These are phyloP conservation scores for Macadamia integrifolia DNA, from an alignment of 164 flowering plant genomes.

Conservation along the genomic window DNA sequence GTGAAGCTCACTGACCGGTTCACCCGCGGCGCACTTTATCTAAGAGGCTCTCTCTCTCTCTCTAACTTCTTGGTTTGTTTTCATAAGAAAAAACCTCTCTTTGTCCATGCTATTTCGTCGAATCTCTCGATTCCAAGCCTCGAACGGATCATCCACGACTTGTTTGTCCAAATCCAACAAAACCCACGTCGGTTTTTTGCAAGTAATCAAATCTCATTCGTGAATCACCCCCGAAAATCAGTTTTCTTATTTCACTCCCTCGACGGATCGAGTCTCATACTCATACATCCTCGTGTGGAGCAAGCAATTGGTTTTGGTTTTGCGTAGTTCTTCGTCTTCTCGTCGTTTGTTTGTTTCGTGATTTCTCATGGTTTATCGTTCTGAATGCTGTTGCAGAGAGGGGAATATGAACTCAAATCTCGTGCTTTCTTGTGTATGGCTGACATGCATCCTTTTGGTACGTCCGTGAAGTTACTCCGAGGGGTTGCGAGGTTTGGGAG, in stretches of 20 bases:
- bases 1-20: neutral
- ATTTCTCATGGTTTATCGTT: constrained; percentile 9
- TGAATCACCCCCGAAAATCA: constrained; percentile 13
- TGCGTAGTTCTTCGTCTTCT: neutral
- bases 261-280: constrained; percentile 14
- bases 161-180: constrained; percentile 18
- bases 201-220: constrained; percentile 18
- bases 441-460: constrained; percentile 37
- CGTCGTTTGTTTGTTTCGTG: neutral
- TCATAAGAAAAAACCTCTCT: constrained; percentile 6
- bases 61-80: constrained; percentile 5
- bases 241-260: neutral
- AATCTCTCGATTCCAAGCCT: constrained; percentile 34
- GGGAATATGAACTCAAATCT: constrained; percentile 29
- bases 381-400: constrained; percentile 28
- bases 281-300: constrained; percentile 1
- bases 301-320: neutral
- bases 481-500: constrained; percentile 14
- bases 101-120: constrained; percentile 18
- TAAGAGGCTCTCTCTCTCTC: neutral
- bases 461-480: constrained; percentile 18
- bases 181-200: constrained; percentile 30
- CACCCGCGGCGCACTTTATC: constrained; percentile 10
- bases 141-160: constrained; percentile 26
- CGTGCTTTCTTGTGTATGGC: constrained; percentile 9